Evolutionary conservation across 345 rosid genomes (phyloP).

Genomic region (Camelina neglecta): DNA sequence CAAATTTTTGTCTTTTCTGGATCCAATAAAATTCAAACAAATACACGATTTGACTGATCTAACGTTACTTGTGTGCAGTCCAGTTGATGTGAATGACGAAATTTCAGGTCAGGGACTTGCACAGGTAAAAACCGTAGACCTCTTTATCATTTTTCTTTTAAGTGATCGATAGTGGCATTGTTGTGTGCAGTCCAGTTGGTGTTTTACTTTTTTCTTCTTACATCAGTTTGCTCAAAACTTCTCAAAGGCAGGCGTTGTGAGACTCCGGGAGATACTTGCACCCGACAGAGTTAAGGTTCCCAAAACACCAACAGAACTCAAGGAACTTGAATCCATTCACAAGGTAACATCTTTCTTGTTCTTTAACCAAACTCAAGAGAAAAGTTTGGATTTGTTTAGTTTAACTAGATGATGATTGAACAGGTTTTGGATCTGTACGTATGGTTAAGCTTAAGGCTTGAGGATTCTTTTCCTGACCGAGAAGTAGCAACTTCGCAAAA

Average conservation of each 20-base stretch:
- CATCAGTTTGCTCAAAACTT: slow-evolving; percentile 78
- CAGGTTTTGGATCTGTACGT: slow-evolving; percentile 92
- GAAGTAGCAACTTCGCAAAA: slow-evolving; percentile 85
- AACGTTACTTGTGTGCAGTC: slow-evolving; percentile 59
- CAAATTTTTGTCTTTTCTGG: neutral
- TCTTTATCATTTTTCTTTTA: slow-evolving; percentile 1
- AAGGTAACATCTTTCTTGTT: slow-evolving; percentile 58
- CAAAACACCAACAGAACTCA: slow-evolving; percentile 60
- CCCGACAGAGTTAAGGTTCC: slow-evolving; percentile 76
- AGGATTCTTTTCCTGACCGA: slow-evolving; percentile 81
- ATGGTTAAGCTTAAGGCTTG: slow-evolving; percentile 88
- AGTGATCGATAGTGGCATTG: slow-evolving; percentile 8
- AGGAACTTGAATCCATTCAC: slow-evolving; percentile 94
- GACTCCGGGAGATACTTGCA: slow-evolving; percentile 79
- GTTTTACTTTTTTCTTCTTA: neutral
- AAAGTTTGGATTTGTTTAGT: neutral
- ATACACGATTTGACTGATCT: slow-evolving; percentile 28
- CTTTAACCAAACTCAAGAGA: neutral
- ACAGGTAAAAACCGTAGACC: slow-evolving; percentile 56
- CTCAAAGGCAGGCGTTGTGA: slow-evolving; percentile 69
- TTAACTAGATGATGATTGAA: neutral
- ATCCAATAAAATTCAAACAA: slow-evolving; percentile 1
- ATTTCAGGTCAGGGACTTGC: slow-evolving; percentile 81
- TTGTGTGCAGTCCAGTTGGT: no score
- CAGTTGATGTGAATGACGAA: slow-evolving; percentile 72